phyloP scores from a whole-genome alignment of 306 rosid genomes.

The Medicago ruthenica region DNA sequence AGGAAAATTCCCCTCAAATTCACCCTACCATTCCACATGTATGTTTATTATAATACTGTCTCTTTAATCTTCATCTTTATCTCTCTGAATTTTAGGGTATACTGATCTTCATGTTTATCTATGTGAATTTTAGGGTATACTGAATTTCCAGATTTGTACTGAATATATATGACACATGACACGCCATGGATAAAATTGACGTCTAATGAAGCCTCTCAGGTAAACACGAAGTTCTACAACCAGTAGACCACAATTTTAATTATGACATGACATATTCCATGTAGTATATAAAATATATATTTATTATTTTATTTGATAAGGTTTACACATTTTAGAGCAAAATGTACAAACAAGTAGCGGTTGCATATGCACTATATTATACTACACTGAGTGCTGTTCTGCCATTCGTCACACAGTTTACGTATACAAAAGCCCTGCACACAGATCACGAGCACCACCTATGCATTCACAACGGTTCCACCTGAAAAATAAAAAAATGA shows the following conservation, averaged over 20 bases:
- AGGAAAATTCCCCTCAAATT: neutral
- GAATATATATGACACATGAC: no score
- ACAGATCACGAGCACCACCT: neutral
- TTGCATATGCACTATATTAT: constrained; percentile 2
- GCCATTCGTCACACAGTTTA: neutral
- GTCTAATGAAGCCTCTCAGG: constrained; percentile 5
- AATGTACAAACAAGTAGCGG: neutral
- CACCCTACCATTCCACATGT: constrained; percentile 6
- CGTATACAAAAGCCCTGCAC: neutral
- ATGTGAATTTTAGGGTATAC: neutral
- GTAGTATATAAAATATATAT: neutral
- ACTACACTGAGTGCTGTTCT: neutral
- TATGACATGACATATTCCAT: neutral
- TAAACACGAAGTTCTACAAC: neutral
- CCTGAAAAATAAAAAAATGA: constrained; percentile 51
- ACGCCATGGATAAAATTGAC: neutral
- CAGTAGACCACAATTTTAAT: neutral
- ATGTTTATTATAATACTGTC: neutral
- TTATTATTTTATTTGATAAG: constrained; percentile 5
- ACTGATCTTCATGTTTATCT: neutral
- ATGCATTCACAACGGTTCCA: constrained; percentile 61
- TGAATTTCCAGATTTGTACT: neutral
- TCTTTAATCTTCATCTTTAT: neutral
- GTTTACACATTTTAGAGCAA: constrained; percentile 16
- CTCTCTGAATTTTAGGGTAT: neutral